These are phyloP conservation scores for Trifolium repens DNA, from an alignment of 306 rosid species.

Conservation along the genomic window DNA sequence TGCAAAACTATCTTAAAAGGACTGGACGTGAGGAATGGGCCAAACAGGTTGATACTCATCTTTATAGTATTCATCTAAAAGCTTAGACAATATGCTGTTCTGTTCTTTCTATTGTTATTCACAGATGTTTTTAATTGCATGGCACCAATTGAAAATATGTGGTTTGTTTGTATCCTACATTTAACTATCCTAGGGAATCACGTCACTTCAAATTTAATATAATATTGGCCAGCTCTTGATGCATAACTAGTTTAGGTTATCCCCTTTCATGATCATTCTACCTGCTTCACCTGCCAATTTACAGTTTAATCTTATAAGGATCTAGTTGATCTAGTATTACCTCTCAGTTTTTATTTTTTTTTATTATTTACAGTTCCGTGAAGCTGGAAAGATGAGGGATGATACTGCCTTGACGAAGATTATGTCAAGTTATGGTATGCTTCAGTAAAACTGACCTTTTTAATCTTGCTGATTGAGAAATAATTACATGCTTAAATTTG, in stretches of 20 bases:
- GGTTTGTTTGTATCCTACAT: constrained; percentile 11
- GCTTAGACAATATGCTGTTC: constrained; percentile 5
- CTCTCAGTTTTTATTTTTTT: constrained; percentile 2
- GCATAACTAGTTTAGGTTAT: constrained; percentile 33
- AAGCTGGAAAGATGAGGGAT: constrained; percentile 61
- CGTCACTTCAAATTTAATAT: not conserved
- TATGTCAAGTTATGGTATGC: constrained; percentile 87
- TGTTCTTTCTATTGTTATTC: constrained; percentile 5
- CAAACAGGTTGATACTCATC: constrained; percentile 65
- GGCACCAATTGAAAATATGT: constrained; percentile 24
- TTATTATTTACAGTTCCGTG: constrained; percentile 63
- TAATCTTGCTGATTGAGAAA: constrained; percentile 26
- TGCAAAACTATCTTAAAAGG: constrained; percentile 81
- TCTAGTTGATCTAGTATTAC: constrained; percentile 23
- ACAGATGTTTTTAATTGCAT: constrained; percentile 12
- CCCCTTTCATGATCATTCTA: constrained; percentile 22
- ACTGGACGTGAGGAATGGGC: constrained; percentile 92
- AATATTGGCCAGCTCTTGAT: not conserved
- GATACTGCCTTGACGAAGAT: constrained; percentile 61
- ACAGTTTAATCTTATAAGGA: constrained; percentile 2
- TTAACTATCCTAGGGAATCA: constrained; percentile 16
- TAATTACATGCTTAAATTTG: constrained; percentile 32
- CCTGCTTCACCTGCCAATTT: constrained; percentile 19
- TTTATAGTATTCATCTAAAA: constrained; percentile 31
- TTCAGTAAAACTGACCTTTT: constrained; percentile 2